Evolutionary conservation across 805 yeast species (phyloP).

Genomic region (Hanseniaspora lindneri): DNA sequence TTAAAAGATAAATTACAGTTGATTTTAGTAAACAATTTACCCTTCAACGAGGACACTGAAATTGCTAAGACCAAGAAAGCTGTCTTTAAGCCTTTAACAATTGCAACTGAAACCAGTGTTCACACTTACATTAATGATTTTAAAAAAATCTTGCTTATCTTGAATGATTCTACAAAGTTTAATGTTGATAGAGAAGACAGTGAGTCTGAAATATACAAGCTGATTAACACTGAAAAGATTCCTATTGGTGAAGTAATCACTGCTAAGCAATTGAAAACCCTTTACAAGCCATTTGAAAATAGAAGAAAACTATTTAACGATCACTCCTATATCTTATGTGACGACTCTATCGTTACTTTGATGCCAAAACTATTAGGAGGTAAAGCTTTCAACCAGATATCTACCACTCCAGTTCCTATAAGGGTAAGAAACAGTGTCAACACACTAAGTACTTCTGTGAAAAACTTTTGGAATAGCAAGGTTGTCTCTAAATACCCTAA

Average conservation of each 20-base stretch:
- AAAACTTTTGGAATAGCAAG: constrained; percentile 41
- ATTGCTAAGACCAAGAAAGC: constrained; percentile 34
- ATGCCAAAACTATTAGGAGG: constrained; percentile 84
- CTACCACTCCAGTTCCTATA: constrained; percentile 60
- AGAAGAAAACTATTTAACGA: constrained; percentile 59
- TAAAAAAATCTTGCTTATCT: constrained; percentile 30
- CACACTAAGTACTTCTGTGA: constrained; percentile 47
- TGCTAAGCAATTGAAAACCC: constrained; percentile 64
- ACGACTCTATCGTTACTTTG: constrained; percentile 66
- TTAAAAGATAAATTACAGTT: constrained; percentile 39
- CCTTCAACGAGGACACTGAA: constrained; percentile 32
- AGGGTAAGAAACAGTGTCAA: constrained; percentile 40
- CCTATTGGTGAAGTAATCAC: constrained; percentile 45
- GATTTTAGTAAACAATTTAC: constrained; percentile 54
- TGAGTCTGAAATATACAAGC: constrained; percentile 31
- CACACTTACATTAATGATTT: constrained; percentile 28
- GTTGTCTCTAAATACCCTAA: constrained; percentile 59
- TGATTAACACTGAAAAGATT: constrained; percentile 24
- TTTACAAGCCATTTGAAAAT: constrained; percentile 78
- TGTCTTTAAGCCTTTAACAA: constrained; percentile 42
- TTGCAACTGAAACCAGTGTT: constrained; percentile 32
- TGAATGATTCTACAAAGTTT: constrained; percentile 31
- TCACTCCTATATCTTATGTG: constrained; percentile 71
- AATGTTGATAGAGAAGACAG: constrained; percentile 63
- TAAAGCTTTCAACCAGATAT: constrained; percentile 53